Percentiles rank a stretch among this genome's conserved stretches.
Evolutionary conservation across 768 basidiomycete genomes (phyloP).

Genomic region (Mrakia frigida): DNA sequence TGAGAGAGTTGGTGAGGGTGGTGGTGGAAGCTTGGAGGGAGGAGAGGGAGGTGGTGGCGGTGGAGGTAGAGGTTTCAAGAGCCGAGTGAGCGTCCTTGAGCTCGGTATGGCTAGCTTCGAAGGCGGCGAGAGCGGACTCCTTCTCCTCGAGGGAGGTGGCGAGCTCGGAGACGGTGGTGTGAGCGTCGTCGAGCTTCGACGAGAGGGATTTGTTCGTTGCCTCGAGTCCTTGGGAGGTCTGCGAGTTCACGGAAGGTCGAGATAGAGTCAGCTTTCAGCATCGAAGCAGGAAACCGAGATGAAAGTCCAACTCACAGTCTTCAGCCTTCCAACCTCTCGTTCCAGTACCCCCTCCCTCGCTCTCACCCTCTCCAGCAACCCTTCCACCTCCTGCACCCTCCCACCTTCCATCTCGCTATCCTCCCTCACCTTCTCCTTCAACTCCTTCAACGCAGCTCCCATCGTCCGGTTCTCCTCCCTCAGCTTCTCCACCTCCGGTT

Average conservation of each 20-base stretch:
- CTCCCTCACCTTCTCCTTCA: conserved; percentile 15
- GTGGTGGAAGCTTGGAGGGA: conserved; percentile 38
- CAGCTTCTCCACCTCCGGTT: conserved; percentile 5
- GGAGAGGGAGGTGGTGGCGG: conserved; percentile 49
- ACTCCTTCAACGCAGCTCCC: not conserved
- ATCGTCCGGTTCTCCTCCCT: conserved; percentile 2
- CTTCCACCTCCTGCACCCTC: conserved; percentile 31
- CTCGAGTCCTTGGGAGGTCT: conserved; percentile 8
- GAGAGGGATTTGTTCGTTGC: conserved; percentile 11
- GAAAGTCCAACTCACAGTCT: conserved; percentile 14
- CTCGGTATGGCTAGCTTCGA: conserved; percentile 45
- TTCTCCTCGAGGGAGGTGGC: conserved; percentile 56
- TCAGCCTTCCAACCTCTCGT: conserved; percentile 27
- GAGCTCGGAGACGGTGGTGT: conserved; percentile 51
- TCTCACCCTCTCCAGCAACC: conserved; percentile 19
- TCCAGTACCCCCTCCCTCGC: conserved; percentile 21
- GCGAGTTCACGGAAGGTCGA: not conserved
- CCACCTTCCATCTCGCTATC: conserved; percentile 27
- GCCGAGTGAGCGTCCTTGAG: conserved; percentile 52
- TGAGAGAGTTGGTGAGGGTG: conserved; percentile 48
- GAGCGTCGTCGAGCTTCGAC: conserved; percentile 1
- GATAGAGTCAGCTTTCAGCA: not conserved
- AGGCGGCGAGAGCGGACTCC: conserved; percentile 47
- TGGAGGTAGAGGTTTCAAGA: conserved; percentile 49
- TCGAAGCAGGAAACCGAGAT: not conserved